Evolutionary conservation across 2,329 filamentous ascomycete genomes (phyloP).

Genomic region (Pseudocercospora pini-densiflorae): DNA sequence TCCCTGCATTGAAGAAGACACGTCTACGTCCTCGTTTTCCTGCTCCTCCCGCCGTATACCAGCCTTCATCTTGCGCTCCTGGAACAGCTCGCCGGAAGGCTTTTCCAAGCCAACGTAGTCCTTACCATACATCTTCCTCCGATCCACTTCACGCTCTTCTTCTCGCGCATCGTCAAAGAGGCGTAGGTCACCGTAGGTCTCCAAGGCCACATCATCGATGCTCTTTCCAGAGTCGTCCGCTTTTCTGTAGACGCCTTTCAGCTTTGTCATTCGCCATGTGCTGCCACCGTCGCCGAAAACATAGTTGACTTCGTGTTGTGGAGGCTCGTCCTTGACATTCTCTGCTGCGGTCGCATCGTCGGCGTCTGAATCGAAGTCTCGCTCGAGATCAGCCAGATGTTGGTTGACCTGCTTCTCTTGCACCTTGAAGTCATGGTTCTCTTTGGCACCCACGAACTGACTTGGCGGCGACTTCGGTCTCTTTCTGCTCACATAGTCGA

Average conservation of each 20-base stretch:
- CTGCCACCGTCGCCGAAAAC: conserved; percentile 88
- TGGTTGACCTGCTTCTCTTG: conserved; percentile 83
- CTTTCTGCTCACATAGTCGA: conserved; percentile 77
- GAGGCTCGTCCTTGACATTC: conserved; percentile 55
- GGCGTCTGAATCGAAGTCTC: conserved; percentile 54
- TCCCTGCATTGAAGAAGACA: conserved; percentile 54
- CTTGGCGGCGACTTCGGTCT: conserved; percentile 54
- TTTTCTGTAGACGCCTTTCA: conserved; percentile 80
- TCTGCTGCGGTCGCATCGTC: conserved; percentile 49
- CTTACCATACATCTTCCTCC: conserved; percentile 79
- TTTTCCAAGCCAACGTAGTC: conserved; percentile 85
- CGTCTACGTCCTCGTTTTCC: conserved; percentile 37
- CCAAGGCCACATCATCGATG: conserved; percentile 80
- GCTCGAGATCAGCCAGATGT: conserved; percentile 65
- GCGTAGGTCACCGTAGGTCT: conserved; percentile 78
- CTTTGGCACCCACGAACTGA: conserved; percentile 52
- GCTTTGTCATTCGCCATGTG: conserved; percentile 94
- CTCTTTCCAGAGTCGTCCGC: conserved; percentile 74
- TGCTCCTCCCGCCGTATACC: conserved; percentile 50
- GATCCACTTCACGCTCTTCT: conserved; percentile 87
- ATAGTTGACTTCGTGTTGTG: conserved; percentile 72
- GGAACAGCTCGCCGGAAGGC: conserved; percentile 83
- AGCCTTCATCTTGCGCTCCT: conserved; percentile 70
- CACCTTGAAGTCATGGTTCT: conserved; percentile 71
- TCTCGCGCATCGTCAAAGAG: conserved; percentile 93